Base-by-base conservation (phyloP, 306 rosid genomes). In the Quercus cerris region DNA sequence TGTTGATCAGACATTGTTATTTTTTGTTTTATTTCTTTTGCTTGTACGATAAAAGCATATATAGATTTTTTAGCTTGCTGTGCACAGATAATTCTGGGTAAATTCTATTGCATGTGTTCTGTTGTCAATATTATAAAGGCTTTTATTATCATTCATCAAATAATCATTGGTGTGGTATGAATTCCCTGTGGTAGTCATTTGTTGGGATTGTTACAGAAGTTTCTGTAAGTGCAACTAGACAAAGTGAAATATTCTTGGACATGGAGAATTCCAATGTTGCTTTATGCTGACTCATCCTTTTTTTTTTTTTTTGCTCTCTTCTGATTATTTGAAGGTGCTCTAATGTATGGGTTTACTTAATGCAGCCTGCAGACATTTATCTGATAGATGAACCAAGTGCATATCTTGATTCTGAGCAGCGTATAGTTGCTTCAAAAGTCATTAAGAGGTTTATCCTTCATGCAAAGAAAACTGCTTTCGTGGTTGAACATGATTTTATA, bases 341-440 rank as follows among this genome's bases (percentile, higher is more conserved):
- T 85, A 75, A 89, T 33, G 25, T 20, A 1, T 77, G 19, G 23
- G 44, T 77, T 69, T 80, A 64, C 77, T 57, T 79, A 17, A 70
- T 80, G 92, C 95, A 94, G 99, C 99, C 99, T 63, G 99, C 99
- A 19, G 98, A 95, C 63, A 95, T 95, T 64, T 95, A 95, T 87
- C 86, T 95, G 76, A 95, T 95, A 25, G 98, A 95, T 70, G 99
- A 95, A 80, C 99, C 99, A 2, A 95, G 98, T 86, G 99, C 99
- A 54, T 95, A 93, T 87, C 95, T 95, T 19, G 99, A 95, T 86
- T 95, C 99, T 55, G 99, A 95, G 78, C 99, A 95, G 89, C 92
- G 99, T 27, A 95, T 95, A 85, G 89, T 88, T 80, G 99, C 99
- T 56, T 92, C 98, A 3, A 95, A 95, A 90, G 99, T 95, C 77